A percentile compares a stretch with the other conserved stretches of the same genome.
phyloP scores from a whole-genome alignment of 1,284 basidiomycete species.

The Cutaneotrichosporon mucoides region DNA sequence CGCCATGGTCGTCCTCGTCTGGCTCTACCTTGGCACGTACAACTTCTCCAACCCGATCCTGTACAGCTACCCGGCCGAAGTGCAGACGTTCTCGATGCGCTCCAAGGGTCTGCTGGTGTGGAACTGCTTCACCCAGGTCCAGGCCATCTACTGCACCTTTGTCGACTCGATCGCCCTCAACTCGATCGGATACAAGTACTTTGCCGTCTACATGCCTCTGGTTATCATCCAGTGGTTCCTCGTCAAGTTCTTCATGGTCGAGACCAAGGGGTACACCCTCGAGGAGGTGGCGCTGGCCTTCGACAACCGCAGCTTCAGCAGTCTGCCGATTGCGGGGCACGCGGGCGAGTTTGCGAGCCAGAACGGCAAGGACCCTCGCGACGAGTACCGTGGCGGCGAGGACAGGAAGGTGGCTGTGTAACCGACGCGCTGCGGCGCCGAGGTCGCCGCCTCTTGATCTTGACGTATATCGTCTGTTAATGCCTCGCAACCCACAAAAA shows the following conservation, averaged over 20 bases:
- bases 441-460: too few species aligned
- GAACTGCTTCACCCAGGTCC: slow-evolving; percentile 44
- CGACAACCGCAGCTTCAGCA: slow-evolving; percentile 17
- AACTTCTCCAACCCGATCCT: slow-evolving; percentile 46
- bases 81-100: slow-evolving; percentile 48
- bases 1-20: slow-evolving; percentile 45
- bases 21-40: slow-evolving; percentile 49
- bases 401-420: too few species aligned
- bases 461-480: too few species aligned
- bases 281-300: slow-evolving; percentile 46
- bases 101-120: slow-evolving; percentile 49
- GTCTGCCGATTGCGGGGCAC: neutral
- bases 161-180: slow-evolving; percentile 48
- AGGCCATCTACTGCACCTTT: slow-evolving; percentile 25
- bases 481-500: too few species aligned
- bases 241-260: slow-evolving; percentile 43
- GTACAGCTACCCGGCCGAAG: slow-evolving; percentile 47
- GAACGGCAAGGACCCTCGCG: too few species aligned
- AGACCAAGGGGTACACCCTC: slow-evolving; percentile 46
- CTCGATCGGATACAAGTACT: slow-evolving; percentile 45
- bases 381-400: too few species aligned
- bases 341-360: neutral
- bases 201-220: slow-evolving; percentile 37
- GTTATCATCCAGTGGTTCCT: slow-evolving; percentile 32
- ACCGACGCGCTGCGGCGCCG: too few species aligned